Evolutionary conservation across 306 rosid species (phyloP).

Genomic region (Cucurbita moschata): DNA sequence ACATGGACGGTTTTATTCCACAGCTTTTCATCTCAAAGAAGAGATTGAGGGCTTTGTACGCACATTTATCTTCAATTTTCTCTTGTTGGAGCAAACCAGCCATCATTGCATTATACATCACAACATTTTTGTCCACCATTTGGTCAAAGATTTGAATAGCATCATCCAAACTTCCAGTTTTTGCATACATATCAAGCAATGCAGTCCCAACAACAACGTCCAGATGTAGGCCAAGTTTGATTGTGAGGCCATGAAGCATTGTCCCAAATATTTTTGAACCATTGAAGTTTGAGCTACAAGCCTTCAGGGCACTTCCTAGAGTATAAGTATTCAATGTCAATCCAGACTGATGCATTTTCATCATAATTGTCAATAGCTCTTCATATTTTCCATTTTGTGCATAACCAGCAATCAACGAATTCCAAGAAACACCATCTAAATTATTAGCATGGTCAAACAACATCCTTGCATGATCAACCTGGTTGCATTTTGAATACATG

Average conservation of each 20-base stretch:
- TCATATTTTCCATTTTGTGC: conserved; percentile 18
- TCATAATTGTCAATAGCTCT: conserved; percentile 18
- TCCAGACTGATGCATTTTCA: conserved; percentile 31
- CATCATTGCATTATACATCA: conserved; percentile 41
- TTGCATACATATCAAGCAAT: conserved; percentile 53
- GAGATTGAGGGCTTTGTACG: conserved; percentile 24
- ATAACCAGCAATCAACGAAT: conserved; percentile 41
- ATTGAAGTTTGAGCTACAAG: conserved; percentile 15
- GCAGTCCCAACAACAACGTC: conserved; percentile 37
- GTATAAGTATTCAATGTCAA: conserved; percentile 30
- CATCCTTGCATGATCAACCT: conserved; percentile 21
- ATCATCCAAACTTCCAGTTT: conserved; percentile 21
- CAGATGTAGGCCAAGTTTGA: conserved; percentile 30
- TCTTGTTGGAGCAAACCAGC: conserved; percentile 29
- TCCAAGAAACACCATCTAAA: conserved; percentile 41
- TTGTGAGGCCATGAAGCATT: conserved; percentile 23
- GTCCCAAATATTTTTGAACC: conserved; percentile 18
- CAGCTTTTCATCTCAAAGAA: conserved; percentile 28
- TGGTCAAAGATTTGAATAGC: conserved; percentile 26
- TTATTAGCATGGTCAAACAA: conserved; percentile 27
- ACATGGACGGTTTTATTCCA: conserved; percentile 37
- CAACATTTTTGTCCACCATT: conserved; percentile 17
- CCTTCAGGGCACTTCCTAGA: conserved; percentile 41
- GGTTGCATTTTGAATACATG: conserved; percentile 39
- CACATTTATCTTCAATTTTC: conserved; percentile 8